Conservation (phyloP, 805 yeast genomes). For the Metschnikowia henanensis region DNA sequence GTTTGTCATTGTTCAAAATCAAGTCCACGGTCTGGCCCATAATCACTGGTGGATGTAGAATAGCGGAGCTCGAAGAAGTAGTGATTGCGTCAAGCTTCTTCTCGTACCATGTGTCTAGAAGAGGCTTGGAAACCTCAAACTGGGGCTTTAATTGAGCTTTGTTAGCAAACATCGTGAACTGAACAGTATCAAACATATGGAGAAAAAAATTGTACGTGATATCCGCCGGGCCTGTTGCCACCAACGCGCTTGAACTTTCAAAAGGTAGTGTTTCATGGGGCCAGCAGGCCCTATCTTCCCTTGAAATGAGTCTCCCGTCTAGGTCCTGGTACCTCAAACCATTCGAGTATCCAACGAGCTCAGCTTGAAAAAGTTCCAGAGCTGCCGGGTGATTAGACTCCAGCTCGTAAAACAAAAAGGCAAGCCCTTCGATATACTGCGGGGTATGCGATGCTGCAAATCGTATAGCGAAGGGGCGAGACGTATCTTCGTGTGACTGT, state of each 20-base stretch:
- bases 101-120: conserved; percentile 6
- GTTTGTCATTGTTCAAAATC: conserved; percentile 27
- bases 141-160: conserved; percentile 18
- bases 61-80: background rate
- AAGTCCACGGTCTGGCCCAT: conserved; percentile 33
- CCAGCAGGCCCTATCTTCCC: conserved; percentile 15
- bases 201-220: conserved; percentile 28
- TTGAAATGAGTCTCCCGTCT: conserved; percentile 20
- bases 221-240: conserved; percentile 19
- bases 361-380: background rate
- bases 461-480: conserved; percentile 25
- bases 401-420: conserved; percentile 24
- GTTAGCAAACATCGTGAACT: conserved; percentile 27
- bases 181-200: conserved; percentile 30
- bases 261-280: conserved; percentile 22
- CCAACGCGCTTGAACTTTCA: conserved; percentile 9
- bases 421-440: conserved; percentile 29
- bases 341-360: conserved; percentile 8
- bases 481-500: conserved; percentile 16
- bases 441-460: conserved; percentile 29
- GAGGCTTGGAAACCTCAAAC: conserved; percentile 28
- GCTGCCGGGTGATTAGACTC: background rate
- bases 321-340: conserved; percentile 23
- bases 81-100: background rate
- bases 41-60: conserved; percentile 18